Conservation (phyloP, 768 basidiomycete species). For the Leccinum arenicola region DNA sequence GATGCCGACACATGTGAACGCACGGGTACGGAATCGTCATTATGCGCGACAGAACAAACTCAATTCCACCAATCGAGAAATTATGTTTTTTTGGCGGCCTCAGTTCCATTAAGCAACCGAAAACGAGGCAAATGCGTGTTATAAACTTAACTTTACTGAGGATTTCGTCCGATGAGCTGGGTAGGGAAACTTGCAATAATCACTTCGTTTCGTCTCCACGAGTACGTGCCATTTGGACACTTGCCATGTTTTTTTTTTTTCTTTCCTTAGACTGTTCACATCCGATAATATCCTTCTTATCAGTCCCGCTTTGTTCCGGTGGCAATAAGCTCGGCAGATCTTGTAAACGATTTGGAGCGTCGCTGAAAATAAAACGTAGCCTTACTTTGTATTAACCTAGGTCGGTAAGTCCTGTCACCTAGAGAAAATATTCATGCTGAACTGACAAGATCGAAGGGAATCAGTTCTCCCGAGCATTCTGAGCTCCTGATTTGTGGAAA, state of each 20-base stretch:
- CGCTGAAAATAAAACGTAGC: constrained; percentile 2
- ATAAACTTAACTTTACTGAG: constrained; percentile 18
- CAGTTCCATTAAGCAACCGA: constrained; percentile 18
- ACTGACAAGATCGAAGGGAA: not conserved
- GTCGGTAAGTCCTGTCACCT: not conserved
- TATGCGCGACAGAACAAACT: not conserved
- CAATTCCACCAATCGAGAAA: not conserved
- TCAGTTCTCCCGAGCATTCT: not conserved
- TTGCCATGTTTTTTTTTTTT: not conserved
- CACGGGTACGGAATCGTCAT: not conserved
- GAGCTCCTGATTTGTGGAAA: not conserved
- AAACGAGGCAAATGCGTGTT: constrained; percentile 25
- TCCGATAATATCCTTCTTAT: constrained; percentile 1
- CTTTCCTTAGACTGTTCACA: not conserved
- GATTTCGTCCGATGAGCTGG: not conserved
- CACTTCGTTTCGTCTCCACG: not conserved
- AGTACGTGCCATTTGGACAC: not conserved
- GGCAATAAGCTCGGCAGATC: constrained; percentile 17
- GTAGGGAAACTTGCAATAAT: constrained; percentile 4
- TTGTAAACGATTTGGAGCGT: constrained; percentile 1
- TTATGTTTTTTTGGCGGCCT: constrained; percentile 2
- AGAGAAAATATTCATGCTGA: not conserved
- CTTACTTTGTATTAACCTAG: not conserved
- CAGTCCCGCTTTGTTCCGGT: constrained; percentile 13
- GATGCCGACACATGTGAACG: not conserved